Evolutionary conservation across 306 rosid genomes (phyloP).

Genomic region (Acmispon strigosus): DNA sequence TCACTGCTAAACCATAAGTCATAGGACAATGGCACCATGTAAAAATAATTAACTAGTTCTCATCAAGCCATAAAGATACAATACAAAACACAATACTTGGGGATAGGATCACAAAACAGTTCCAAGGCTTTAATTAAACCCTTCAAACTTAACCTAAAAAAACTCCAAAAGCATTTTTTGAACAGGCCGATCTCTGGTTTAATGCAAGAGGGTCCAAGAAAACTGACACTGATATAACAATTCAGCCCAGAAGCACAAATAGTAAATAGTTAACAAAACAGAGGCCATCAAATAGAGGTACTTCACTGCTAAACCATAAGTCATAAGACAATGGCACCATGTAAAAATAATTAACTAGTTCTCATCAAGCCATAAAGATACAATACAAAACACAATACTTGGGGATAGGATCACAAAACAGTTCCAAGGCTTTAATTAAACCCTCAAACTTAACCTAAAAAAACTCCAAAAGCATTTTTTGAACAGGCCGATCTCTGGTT

Average conservation of each 20-base stretch:
- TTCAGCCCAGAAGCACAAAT: slow-evolving; percentile 1
- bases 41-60: too few species aligned
- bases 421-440: neutral
- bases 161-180: neutral
- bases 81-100: too few species aligned
- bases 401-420: neutral
- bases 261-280: too few species aligned
- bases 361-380: neutral
- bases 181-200: neutral
- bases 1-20: too few species aligned
- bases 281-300: too few species aligned
- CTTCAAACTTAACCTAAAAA: neutral
- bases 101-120: neutral
- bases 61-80: neutral
- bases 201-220: slow-evolving; percentile 12
- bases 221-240: neutral
- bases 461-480: neutral
- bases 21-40: too few species aligned
- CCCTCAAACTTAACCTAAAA: neutral
- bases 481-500: neutral
- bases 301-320: too few species aligned
- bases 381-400: too few species aligned
- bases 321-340: too few species aligned
- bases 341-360: too few species aligned
- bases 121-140: slow-evolving; percentile 2